Evolutionary conservation across 768 basidiomycete genomes (phyloP), one percentile per base, ranked within the genome.

Genomic region (Hygrophoropsis aurantiaca): DNA sequence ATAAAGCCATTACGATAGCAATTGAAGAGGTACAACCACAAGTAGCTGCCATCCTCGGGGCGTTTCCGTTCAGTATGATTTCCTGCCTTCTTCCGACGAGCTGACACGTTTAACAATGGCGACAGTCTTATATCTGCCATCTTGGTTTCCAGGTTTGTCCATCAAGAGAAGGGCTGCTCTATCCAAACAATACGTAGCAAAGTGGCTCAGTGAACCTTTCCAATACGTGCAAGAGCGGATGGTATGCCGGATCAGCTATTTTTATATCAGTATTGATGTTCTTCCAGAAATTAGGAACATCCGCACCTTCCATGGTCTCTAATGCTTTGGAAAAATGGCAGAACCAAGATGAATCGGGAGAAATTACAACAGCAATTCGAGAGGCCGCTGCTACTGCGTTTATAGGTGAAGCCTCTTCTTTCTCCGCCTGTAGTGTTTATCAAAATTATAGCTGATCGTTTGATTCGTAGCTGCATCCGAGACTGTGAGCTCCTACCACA

Each of bases 1-100:
- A 23, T 18, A 40, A 16, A 20, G 62, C 68, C 10, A 45, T 62
- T 16, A 46, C 55, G 27, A 54, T 56, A 37, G 47, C 65, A 2
- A 26, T 51, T 1, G 50, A 54, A n/a, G 53, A 57, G 20, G 40
- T 59, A 25, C 51, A 57, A 25, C 63, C 65, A 1, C 62, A 56
- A 21, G 33, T 51, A 18, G 55, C 53, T n/a, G 51, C 57, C 1
- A 42, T 56, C 27, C 54, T 57, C 10, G 53, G 34, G 21, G 44
- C 25, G 23, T 54, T 54, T 38, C 56, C 52, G 23, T 38, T 49
- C 20, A 15, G 57, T 38, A 34, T 7, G 11, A 58, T 18, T 26
- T 36, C 23, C 15, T n/a, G n/a, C 9, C 13, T 26, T 50, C 21
- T 35, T 11, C 36, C 3, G 11, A 19, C n/a, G 7, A 7, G 4